Percentiles rank a stretch among this genome's conserved stretches.
These are phyloP conservation scores for Cokeromyces recurvatus DNA, from an alignment of 371 early-diverging fungal genomes.

Conservation along the genomic window DNA sequence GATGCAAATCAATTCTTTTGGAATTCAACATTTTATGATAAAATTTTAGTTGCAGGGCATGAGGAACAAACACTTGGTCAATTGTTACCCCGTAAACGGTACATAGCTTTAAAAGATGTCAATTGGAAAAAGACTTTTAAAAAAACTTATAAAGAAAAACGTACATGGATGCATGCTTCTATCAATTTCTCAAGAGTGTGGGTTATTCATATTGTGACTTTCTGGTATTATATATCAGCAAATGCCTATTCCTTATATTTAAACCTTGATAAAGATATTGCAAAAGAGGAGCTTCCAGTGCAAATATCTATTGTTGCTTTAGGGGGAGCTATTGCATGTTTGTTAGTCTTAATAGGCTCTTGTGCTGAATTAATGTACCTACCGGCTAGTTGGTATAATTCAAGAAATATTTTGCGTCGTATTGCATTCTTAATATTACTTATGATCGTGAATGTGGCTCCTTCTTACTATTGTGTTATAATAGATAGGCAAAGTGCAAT, in stretches of 20 bases:
- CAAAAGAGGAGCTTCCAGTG: conserved; percentile 42
- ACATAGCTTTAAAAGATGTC: conserved; percentile 57
- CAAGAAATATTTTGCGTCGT: conserved; percentile 57
- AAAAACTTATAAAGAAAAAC: conserved; percentile 87
- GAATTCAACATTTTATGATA: conserved; percentile 63
- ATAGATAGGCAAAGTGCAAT: conserved; percentile 42
- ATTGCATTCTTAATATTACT: conserved; percentile 57
- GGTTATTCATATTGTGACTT: conserved; percentile 81
- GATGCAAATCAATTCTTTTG: conserved; percentile 91
- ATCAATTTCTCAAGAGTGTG: conserved; percentile 86
- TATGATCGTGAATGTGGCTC: conserved; percentile 62
- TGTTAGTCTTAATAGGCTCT: conserved; percentile 64
- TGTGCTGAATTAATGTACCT: conserved; percentile 70
- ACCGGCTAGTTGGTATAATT: conserved; percentile 57
- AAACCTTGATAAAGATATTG: conserved; percentile 34
- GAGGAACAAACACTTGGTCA: conserved; percentile 51
- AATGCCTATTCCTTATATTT: conserved; percentile 69
- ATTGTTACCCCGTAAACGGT: conserved; percentile 62
- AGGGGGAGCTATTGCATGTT: conserved; percentile 70
- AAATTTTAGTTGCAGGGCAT: conserved; percentile 53
- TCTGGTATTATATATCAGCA: conserved; percentile 79
- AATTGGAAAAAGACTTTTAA: conserved; percentile 68
- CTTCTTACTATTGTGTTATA: conserved; percentile 60
- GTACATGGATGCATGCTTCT: conserved; percentile 81
- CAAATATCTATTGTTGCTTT: conserved; percentile 70